Percentiles rank a stretch among this genome's conserved stretches.
Conservation (phyloP, 495 filamentous ascomycete genomes). For the Penicillium cinerascens region DNA sequence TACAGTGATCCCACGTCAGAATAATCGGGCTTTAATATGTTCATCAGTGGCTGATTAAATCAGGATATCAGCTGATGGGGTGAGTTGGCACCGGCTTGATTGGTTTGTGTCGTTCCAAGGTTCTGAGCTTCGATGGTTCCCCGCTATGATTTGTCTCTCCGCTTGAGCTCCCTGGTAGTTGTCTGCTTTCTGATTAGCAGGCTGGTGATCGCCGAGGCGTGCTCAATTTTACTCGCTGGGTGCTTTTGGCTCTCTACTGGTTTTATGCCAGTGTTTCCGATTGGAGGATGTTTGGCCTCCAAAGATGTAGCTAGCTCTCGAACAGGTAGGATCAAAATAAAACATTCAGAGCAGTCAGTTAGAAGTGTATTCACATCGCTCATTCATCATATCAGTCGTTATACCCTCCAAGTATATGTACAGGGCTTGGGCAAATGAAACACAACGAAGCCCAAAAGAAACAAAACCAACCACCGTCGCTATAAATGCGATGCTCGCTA, state of each 20-base stretch:
- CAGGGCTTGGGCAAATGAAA: background rate
- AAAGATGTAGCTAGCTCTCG: background rate
- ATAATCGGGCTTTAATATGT: background rate
- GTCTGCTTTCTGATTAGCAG: background rate
- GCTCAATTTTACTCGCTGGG: background rate
- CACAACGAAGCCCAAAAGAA: background rate
- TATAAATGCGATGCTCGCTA: slow-evolving; percentile 11
- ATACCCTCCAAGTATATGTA: slow-evolving; percentile 10
- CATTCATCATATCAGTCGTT: slow-evolving; percentile 17
- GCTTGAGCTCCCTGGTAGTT: background rate
- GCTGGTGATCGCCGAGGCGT: background rate
- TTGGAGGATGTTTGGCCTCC: background rate
- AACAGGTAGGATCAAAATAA: background rate
- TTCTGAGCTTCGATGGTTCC: background rate
- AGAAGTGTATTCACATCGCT: slow-evolving; percentile 8
- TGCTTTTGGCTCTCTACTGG: background rate
- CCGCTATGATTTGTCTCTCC: slow-evolving; percentile 3
- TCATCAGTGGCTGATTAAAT: background rate
- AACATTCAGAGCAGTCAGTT: background rate
- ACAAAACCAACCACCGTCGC: slow-evolving; percentile 12
- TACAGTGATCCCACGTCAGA: background rate
- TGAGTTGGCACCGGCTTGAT: background rate
- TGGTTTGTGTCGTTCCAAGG: background rate
- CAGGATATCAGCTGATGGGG: background rate
- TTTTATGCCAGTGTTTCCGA: background rate